Evolutionary conservation across 2,329 filamentous ascomycete species (phyloP).

Genomic region (Penicillium sp.): DNA sequence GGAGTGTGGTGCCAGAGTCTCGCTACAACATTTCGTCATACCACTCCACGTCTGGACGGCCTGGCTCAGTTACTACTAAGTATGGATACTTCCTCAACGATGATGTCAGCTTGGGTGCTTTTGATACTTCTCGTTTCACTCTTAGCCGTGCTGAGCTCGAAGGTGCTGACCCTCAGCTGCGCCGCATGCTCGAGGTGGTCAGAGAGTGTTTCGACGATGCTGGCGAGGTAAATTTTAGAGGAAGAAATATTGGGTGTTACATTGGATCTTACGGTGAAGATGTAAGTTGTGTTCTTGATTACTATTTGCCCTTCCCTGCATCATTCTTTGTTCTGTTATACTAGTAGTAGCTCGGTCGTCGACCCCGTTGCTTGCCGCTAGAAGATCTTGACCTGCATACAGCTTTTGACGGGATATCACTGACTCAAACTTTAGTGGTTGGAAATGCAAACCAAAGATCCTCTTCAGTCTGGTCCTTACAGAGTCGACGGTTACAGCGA

Average conservation of each 20-base stretch:
- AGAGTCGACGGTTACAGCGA: not conserved
- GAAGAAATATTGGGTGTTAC: conserved; percentile 2
- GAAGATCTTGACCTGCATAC: too few relatives aligned
- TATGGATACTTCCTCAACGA: conserved; percentile 35
- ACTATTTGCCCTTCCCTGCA: not conserved
- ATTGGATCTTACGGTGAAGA: not conserved
- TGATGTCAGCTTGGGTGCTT: conserved; percentile 18
- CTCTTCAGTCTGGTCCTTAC: not conserved
- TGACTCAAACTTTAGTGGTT: not conserved
- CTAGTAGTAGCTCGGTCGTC: too few relatives aligned
- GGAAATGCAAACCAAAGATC: conserved; percentile 1
- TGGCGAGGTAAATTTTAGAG: conserved; percentile 28
- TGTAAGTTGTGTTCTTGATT: too few relatives aligned
- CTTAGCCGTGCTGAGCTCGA: conserved; percentile 26
- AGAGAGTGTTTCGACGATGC: conserved; percentile 33
- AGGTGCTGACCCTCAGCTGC: conserved; percentile 34
- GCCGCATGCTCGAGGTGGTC: conserved; percentile 32
- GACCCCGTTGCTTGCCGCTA: too few relatives aligned
- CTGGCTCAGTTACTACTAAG: conserved; percentile 6
- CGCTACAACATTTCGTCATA: conserved; percentile 33
- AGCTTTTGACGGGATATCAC: too few relatives aligned
- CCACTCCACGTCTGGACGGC: conserved; percentile 25
- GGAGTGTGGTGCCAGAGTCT: conserved; percentile 26
- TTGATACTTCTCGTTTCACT: conserved; percentile 37
- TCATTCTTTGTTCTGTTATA: too few relatives aligned